Evolutionary conservation across 2,329 filamentous ascomycete genomes (phyloP).

Genomic region (Didymella sp.): DNA sequence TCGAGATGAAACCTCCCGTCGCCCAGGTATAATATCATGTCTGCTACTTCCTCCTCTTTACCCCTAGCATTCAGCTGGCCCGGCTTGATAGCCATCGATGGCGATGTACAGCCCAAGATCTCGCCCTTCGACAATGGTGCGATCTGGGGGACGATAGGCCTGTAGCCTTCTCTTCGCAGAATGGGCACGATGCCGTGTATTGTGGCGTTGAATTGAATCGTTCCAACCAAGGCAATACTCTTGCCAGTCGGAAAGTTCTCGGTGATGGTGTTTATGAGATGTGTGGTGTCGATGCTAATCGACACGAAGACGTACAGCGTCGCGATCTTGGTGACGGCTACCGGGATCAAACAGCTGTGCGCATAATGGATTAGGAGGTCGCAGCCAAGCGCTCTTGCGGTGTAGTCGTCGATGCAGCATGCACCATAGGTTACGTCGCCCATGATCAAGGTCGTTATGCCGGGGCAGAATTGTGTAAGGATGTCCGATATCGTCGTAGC

Average conservation of each 20-base stretch:
- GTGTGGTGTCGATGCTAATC: constrained; percentile 90
- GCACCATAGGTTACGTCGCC: constrained; percentile 98
- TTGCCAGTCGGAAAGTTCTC: constrained; percentile 87
- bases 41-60: constrained; percentile 55
- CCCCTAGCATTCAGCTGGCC: constrained; percentile 55
- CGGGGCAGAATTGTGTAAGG: constrained; percentile 89
- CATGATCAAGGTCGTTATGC: constrained; percentile 95
- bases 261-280: constrained; percentile 84
- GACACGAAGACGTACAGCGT: constrained; percentile 98
- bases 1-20: constrained; percentile 96
- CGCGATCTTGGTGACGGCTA: constrained; percentile 95
- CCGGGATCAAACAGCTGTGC: constrained; percentile 93
- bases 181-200: constrained; percentile 82
- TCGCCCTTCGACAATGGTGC: constrained; percentile 92
- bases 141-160: constrained; percentile 88
- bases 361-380: constrained; percentile 96
- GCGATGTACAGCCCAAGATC: constrained; percentile 96
- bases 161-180: constrained; percentile 84
- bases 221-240: constrained; percentile 90
- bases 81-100: constrained; percentile 53
- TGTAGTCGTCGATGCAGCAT: constrained; percentile 99
- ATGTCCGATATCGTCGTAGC: constrained; percentile 98
- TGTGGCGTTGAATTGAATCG: constrained; percentile 98
- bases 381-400: constrained; percentile 89
- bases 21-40: constrained; percentile 86